Percentiles rank a stretch among this genome's conserved stretches.
Evolutionary conservation across 192 early-diverging fungal species (phyloP).

Genomic region (Mortierella antarctica): DNA sequence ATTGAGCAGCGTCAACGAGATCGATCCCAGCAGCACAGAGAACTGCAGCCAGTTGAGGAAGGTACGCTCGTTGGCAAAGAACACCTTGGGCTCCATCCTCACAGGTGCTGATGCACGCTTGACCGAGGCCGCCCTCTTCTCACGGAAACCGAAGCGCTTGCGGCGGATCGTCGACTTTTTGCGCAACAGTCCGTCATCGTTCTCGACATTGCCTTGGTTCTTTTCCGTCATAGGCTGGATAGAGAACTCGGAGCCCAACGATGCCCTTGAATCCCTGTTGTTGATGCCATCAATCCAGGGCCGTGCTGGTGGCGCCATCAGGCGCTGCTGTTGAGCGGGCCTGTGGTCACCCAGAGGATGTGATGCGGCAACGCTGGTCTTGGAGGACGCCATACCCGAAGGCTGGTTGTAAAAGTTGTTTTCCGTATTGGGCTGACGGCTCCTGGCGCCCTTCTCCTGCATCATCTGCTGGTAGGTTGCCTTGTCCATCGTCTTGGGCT

Average conservation of each 20-base stretch:
- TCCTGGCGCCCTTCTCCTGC: slow-evolving; percentile 47
- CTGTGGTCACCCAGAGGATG: slow-evolving; percentile 41
- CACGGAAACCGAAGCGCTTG: slow-evolving; percentile 41
- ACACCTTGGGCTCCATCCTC: slow-evolving; percentile 87
- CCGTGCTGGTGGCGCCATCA: slow-evolving; percentile 30
- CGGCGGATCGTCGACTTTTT: slow-evolving; percentile 45
- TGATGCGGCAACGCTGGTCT: slow-evolving; percentile 14
- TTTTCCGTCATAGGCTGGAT: slow-evolving; percentile 23
- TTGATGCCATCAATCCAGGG: slow-evolving; percentile 48
- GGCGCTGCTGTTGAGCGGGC: slow-evolving; percentile 1
- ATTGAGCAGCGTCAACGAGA: slow-evolving; percentile 68
- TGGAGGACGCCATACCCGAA: slow-evolving; percentile 6
- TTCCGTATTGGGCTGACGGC: slow-evolving; percentile 9
- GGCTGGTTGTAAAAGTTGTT: slow-evolving; percentile 44
- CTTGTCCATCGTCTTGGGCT: slow-evolving; percentile 50
- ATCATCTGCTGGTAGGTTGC: slow-evolving; percentile 46
- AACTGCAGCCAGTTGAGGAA: slow-evolving; percentile 87
- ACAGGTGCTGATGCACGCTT: slow-evolving; percentile 62
- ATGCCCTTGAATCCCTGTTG: slow-evolving; percentile 21
- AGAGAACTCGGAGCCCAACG: slow-evolving; percentile 20
- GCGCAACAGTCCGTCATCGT: slow-evolving; percentile 29
- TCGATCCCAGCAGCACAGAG: slow-evolving; percentile 71
- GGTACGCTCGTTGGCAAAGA: slow-evolving; percentile 89
- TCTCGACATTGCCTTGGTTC: slow-evolving; percentile 7
- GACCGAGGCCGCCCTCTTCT: slow-evolving; percentile 29